Percentiles rank a stretch among this genome's conserved stretches.
Conservation (phyloP, 2,329 filamentous ascomycete genomes). For the Colletotrichum godetiae region DNA sequence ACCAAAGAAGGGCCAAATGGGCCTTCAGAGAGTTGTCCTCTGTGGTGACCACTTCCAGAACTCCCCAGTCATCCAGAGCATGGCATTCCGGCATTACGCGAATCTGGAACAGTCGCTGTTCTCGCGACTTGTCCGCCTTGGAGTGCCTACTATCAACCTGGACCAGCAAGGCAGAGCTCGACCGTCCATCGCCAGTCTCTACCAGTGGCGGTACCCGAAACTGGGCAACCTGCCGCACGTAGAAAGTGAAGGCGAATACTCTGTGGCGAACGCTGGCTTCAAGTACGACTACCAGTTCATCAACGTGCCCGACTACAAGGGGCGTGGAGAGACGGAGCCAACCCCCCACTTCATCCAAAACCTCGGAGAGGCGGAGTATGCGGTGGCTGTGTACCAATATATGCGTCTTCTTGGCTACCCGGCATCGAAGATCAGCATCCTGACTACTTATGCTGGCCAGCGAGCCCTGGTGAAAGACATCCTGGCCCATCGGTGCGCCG, state of each 20-base stretch:
- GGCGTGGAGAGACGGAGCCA: conserved; percentile 87
- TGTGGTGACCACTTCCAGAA: conserved; percentile 98
- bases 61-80: conserved; percentile 92
- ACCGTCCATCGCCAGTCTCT: conserved; percentile 86
- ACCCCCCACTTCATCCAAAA: conserved; percentile 97
- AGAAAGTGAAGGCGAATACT: conserved; percentile 75
- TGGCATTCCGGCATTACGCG: conserved; percentile 93
- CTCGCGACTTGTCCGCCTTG: conserved; percentile 87
- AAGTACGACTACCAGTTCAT: conserved; percentile 97
- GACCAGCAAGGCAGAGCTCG: conserved; percentile 95
- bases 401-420: conserved; percentile 97
- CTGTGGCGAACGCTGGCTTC: conserved; percentile 89
- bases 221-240: conserved; percentile 85
- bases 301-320: conserved; percentile 93
- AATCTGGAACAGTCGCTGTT: conserved; percentile 98
- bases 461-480: conserved; percentile 90
- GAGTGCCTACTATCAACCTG: conserved; percentile 89
- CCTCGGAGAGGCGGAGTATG: conserved; percentile 95
- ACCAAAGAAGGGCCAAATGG: conserved; percentile 76
- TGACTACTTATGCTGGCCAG: conserved; percentile 95
- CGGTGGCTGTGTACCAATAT: conserved; percentile 94
- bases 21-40: conserved; percentile 87
- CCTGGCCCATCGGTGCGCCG: conserved; percentile 82
- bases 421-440: conserved; percentile 82
- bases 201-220: conserved; percentile 90